Evolutionary conservation across 495 filamentous ascomycete species (phyloP).

Genomic region (Annulohypoxylon bovei): DNA sequence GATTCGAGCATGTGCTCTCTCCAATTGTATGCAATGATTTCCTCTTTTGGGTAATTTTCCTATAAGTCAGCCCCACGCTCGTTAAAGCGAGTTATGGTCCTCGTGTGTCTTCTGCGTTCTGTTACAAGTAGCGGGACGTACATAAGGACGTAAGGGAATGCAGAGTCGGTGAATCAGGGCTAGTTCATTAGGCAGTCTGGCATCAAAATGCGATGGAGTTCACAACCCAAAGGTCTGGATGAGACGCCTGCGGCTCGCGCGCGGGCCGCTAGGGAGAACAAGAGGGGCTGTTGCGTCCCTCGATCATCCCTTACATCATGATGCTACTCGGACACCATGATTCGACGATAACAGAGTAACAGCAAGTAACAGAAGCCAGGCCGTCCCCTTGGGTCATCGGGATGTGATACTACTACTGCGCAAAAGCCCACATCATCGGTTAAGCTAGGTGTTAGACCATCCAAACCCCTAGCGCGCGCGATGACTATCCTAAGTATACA

Average conservation of each 20-base stretch:
- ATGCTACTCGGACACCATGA: slow-evolving; percentile 4
- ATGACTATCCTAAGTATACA: slow-evolving; percentile 1
- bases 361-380: neutral
- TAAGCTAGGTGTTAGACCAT: slow-evolving; percentile 14
- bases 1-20: neutral
- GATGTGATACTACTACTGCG: slow-evolving; percentile 9
- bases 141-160: slow-evolving; percentile 33
- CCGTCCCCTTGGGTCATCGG: slow-evolving; percentile 14
- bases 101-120: neutral
- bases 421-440: slow-evolving; percentile 16
- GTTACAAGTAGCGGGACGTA: slow-evolving; percentile 10
- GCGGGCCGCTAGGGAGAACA: slow-evolving; percentile 38
- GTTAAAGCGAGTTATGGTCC: slow-evolving; percentile 34
- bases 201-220: neutral
- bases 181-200: slow-evolving; percentile 1
- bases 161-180: slow-evolving; percentile 34
- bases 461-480: slow-evolving; percentile 18
- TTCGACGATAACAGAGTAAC: slow-evolving; percentile 15
- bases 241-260: slow-evolving; percentile 31
- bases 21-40: slow-evolving; percentile 21
- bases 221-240: slow-evolving; percentile 18
- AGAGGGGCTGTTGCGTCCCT: slow-evolving; percentile 17
- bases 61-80: slow-evolving; percentile 17
- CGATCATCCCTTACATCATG: slow-evolving; percentile 35
- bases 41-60: slow-evolving; percentile 27